These are phyloP conservation scores for Clarireedia sp. DNA, from an alignment of 2,329 filamentous ascomycete species.

Conservation along the genomic window DNA sequence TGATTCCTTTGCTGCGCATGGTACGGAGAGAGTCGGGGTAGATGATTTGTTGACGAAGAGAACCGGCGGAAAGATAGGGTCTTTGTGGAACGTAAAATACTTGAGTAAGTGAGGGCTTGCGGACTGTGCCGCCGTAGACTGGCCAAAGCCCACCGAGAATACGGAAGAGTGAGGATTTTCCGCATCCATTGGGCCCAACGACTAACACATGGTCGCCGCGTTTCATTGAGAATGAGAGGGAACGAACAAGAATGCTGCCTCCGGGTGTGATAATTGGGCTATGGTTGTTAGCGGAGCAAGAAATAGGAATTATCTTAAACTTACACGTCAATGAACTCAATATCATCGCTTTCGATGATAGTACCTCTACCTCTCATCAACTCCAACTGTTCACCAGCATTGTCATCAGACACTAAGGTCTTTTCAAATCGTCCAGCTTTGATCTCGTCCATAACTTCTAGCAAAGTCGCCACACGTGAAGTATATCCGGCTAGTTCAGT, in stretches of 20 bases:
- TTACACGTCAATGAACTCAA: conserved; percentile 76
- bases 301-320: conserved; percentile 23
- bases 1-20: conserved; percentile 77
- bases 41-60: conserved; percentile 91
- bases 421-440: conserved; percentile 88
- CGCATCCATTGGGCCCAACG: conserved; percentile 93
- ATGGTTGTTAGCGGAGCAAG: conserved; percentile 16
- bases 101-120: conserved; percentile 83
- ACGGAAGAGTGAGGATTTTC: conserved; percentile 91
- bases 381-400: conserved; percentile 71
- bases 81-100: conserved; percentile 98
- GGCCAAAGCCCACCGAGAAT: conserved; percentile 96
- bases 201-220: conserved; percentile 84
- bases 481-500: conserved; percentile 95
- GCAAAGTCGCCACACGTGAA: conserved; percentile 76
- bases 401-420: conserved; percentile 85
- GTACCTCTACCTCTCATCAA: conserved; percentile 76
- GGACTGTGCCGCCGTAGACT: conserved; percentile 88
- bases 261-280: conserved; percentile 92
- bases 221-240: conserved; percentile 78
- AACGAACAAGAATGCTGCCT: conserved; percentile 81
- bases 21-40: conserved; percentile 86
- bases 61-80: conserved; percentile 85
- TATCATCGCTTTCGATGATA: conserved; percentile 73
- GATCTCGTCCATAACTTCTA: conserved; percentile 93